Conservation (phyloP, 2,329 filamentous ascomycete genomes). For the Fusarium pseudograminearum region DNA sequence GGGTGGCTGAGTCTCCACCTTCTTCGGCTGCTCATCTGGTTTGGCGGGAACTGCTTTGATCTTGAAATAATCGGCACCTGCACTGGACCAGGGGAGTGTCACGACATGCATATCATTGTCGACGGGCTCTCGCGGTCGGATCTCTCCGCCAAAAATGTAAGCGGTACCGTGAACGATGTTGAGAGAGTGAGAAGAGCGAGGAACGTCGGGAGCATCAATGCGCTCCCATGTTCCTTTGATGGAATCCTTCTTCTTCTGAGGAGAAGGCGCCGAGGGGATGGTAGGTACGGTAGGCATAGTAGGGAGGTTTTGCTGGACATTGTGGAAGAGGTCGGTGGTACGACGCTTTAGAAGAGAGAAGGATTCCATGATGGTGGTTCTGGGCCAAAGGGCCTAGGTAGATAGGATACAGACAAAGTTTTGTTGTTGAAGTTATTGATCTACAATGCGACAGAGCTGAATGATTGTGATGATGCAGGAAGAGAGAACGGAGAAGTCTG, state of each 20-base stretch:
- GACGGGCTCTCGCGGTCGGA: constrained; percentile 72
- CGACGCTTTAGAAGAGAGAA: constrained; percentile 67
- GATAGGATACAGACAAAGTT: constrained; percentile 1
- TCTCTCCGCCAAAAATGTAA: constrained; percentile 83
- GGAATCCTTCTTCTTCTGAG: constrained; percentile 46
- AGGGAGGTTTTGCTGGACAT: constrained; percentile 61
- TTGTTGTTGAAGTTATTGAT: neutral
- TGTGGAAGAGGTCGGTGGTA: constrained; percentile 65
- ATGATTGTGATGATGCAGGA: constrained; percentile 31
- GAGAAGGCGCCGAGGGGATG: constrained; percentile 47
- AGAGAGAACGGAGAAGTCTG: constrained; percentile 6
- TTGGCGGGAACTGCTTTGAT: constrained; percentile 63
- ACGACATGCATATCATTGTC: constrained; percentile 80
- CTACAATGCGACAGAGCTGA: neutral
- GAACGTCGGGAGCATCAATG: constrained; percentile 66
- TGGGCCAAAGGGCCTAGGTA: constrained; percentile 28
- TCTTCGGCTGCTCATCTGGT: constrained; percentile 43
- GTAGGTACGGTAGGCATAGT: constrained; percentile 53
- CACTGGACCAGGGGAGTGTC: constrained; percentile 68
- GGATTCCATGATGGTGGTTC: constrained; percentile 56
- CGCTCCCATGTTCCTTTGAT: constrained; percentile 72
- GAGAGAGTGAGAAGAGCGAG: constrained; percentile 80
- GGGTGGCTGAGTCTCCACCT: constrained; percentile 28
- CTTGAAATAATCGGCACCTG: constrained; percentile 69
- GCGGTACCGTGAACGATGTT: constrained; percentile 67